phyloP scores from a whole-genome alignment of 768 basidiomycete species.

The Russula brevipes region DNA sequence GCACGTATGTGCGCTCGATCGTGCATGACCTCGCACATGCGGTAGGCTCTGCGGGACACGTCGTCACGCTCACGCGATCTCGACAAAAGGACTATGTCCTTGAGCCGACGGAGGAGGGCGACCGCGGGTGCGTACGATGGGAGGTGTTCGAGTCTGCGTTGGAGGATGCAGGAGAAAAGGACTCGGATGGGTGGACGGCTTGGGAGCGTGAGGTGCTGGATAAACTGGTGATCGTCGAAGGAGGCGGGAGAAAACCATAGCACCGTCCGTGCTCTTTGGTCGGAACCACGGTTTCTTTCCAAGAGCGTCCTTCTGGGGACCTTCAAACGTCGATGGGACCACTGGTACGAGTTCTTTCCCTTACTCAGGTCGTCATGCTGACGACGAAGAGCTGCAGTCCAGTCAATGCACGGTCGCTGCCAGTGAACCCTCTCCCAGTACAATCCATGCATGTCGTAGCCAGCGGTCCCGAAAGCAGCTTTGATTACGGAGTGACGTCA shows the following conservation, averaged over 20 bases:
- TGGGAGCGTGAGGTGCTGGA: constrained; percentile 85
- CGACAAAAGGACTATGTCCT: constrained; percentile 79
- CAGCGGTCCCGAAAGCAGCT: not conserved
- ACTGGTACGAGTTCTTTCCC: not conserved
- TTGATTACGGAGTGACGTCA: not conserved
- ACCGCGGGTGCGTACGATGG: constrained; percentile 66
- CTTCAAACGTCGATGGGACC: not conserved
- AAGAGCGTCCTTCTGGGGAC: not conserved
- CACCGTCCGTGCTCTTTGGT: no score
- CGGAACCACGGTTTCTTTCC: no score
- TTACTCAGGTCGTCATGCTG: not conserved
- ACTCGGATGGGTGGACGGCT: constrained; percentile 59
- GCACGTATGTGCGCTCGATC: constrained; percentile 95
- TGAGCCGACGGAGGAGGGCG: constrained; percentile 45
- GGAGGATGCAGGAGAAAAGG: constrained; percentile 47
- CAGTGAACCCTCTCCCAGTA: not conserved
- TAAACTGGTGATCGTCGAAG: constrained; percentile 54
- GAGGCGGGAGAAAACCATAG: not conserved
- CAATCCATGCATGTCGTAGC: not conserved
- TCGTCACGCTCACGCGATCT: constrained; percentile 85
- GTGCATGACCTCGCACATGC: constrained; percentile 87
- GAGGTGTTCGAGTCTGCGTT: constrained; percentile 62
- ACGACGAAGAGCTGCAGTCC: not conserved
- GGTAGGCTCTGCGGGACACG: constrained; percentile 85
- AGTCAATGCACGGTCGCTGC: not conserved